Evolutionary conservation across 441 rosid species (phyloP).

Genomic region (Mallotus japonicus): DNA sequence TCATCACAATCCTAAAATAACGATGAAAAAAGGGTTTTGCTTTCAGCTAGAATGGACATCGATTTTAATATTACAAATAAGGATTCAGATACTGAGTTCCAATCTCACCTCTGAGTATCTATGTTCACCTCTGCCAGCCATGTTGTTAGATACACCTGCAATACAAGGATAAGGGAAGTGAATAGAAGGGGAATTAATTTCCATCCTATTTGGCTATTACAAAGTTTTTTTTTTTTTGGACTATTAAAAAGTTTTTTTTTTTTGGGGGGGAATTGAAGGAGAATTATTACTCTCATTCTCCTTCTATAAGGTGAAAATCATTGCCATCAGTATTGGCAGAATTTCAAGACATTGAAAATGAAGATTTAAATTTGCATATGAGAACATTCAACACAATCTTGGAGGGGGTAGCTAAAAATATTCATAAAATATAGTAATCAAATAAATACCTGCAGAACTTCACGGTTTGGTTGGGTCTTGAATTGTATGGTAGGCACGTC

Average conservation of each 20-base stretch:
- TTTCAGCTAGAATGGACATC: neutral
- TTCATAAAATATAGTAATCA: neutral
- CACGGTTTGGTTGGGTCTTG: constrained; percentile 42
- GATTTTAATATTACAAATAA: neutral
- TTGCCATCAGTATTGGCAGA: neutral
- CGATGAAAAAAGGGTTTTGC: neutral
- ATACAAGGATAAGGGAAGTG: neutral
- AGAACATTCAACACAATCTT: neutral
- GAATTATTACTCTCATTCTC: too few relatives aligned
- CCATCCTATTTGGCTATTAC: too few relatives aligned
- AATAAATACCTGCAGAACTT: constrained; percentile 58
- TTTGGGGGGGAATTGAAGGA: too few relatives aligned
- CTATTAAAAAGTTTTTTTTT: too few relatives aligned
- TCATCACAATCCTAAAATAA: neutral
- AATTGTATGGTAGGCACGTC: constrained; percentile 30
- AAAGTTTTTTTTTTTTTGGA: too few relatives aligned
- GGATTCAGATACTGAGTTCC: neutral
- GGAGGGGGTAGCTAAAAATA: neutral
- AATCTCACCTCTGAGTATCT: constrained; percentile 56
- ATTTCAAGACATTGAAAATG: too few relatives aligned
- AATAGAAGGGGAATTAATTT: too few relatives aligned
- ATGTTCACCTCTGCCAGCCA: constrained; percentile 84
- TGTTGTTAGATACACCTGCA: constrained; percentile 67
- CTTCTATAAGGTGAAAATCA: too few relatives aligned
- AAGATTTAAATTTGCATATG: neutral